Base-by-base conservation (phyloP, 176 grass and related monocot genomes). In the Zea luxurians region DNA sequence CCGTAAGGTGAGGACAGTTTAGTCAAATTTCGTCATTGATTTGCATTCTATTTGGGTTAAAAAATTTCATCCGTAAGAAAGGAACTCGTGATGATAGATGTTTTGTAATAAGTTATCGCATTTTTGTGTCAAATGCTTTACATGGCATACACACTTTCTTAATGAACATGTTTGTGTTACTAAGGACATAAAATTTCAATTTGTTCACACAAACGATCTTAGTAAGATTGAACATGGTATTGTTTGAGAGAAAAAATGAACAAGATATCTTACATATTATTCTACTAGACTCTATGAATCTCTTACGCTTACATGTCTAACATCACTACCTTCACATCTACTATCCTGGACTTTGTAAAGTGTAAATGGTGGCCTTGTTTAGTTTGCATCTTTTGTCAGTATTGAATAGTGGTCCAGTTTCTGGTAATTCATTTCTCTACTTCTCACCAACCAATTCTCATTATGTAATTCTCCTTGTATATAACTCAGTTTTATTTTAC, bases 141-240 rank as follows among this genome's bases (percentile, higher is more conserved):
- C 47, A 75, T 84, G 3, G 64, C 50, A n/a, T 47, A 10, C n/a
- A 41, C 3, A 10, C 16, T 54, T 52, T 75, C 37, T 83, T 8
- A 60, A 34, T 83, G 8, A 52, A 34, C 17, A 10, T 7, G 10
- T 42, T 64, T 88, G 42, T 37, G 58, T 5, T n/a, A n/a, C n/a
- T 65, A 36, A 38, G 41, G 61, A 6, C 37, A 38, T 10, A 35
- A 68, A 61, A 13, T 3, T 2, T 48, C 74, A 40, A 40, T 48
- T 70, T 27, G 27, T 27, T 27, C 27, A 27, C 27, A 27, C 27
- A 27, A 27, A 27, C 27, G 27, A 27, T 27, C 27, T 27, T 27
- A 27, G 27, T 27, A 42, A 42, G 41, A 42, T 42, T 42, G 41
- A 42, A 42, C 41, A 42, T 42, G 2, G 6, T 42, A 42, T 42